Base-by-base conservation (phyloP, 108 stramenopile genomes). In the Schizochytrium sp. region DNA sequence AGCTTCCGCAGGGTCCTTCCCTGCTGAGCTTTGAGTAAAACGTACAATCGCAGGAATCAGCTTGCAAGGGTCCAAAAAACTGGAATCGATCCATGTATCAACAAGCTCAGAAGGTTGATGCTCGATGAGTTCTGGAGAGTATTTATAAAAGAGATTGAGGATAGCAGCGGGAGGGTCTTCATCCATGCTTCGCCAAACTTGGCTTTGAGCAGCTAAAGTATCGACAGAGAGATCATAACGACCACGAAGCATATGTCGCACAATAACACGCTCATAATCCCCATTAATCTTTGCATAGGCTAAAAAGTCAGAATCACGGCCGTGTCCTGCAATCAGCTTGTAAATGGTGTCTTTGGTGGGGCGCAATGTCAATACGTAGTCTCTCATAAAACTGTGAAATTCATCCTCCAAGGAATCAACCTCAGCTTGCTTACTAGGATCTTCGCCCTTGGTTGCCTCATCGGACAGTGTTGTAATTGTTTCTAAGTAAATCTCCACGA, bases 261-360 rank as follows among this genome's bases (percentile, higher is more conserved):
- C 76, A 5, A 83, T 53, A 28, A 83, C 28, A 28, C 76, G 76
- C 3, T 83, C 76, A 53, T 83, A 83, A 28, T 83, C 76, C 50
- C 76, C 76, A 1, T 83, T 83, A 38, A 83, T 83, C 76, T 55
- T 42, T n/a, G 76, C 76, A 42, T 55, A 83, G 53, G 76, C 76
- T 47, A 83, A 53, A 3, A 55, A 83, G 47, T 83, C 76, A 13
- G 76, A n/a, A 28, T 83, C 76, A 55, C 76, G 76, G 45, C 76
- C 76, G 53, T 83, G 76, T 13, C 76, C 28, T 5, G 76, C 76
- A 49, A 83, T 83, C 50, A 83, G 76, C 47, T 83, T 83, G 76
- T 83, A 83, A 1, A 83, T 83, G 8, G 76, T 50, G 76, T 83
- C 76, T 40, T 83, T 83, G 76, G 76, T 53, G 50, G 76, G 76